Evolutionary conservation across 2,329 filamentous ascomycete genomes (phyloP).

Genomic region (Cladosporium colombiae): DNA sequence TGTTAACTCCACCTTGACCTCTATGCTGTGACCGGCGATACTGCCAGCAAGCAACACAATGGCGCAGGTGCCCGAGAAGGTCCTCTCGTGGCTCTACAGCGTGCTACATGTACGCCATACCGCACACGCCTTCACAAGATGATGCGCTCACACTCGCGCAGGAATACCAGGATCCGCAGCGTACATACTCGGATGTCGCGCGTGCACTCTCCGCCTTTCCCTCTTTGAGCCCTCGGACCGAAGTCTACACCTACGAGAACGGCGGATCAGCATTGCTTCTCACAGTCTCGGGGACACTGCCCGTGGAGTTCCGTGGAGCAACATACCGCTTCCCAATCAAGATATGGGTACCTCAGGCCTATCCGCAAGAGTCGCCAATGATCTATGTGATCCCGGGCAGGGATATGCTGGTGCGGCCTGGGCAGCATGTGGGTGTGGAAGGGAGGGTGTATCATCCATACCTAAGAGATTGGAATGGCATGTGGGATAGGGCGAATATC

Average conservation of each 20-base stretch:
- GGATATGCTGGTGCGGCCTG: constrained; percentile 85
- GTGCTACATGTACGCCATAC: constrained; percentile 61
- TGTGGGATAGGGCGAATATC: constrained; percentile 81
- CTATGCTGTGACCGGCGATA: neutral
- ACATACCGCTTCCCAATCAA: constrained; percentile 90
- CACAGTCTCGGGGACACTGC: constrained; percentile 81
- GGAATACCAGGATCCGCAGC: constrained; percentile 92
- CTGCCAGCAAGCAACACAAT: constrained; percentile 35
- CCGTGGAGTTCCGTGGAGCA: constrained; percentile 85
- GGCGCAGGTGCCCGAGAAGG: constrained; percentile 78
- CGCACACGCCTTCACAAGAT: neutral
- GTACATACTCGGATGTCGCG: constrained; percentile 88
- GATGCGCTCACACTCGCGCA: constrained; percentile 46
- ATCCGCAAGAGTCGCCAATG: constrained; percentile 82
- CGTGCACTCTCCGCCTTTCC: constrained; percentile 77
- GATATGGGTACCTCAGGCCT: constrained; percentile 89
- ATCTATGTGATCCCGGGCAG: constrained; percentile 86
- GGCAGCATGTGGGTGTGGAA: constrained; percentile 92
- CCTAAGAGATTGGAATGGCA: constrained; percentile 82
- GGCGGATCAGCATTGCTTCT: constrained; percentile 84
- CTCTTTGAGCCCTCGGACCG: constrained; percentile 79
- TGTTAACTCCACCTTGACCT: too few species aligned
- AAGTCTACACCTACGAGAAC: constrained; percentile 94
- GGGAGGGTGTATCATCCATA: constrained; percentile 96
- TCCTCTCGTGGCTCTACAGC: constrained; percentile 93